Evolutionary conservation across 495 filamentous ascomycete species (phyloP).

Genomic region (Aspergillus saccharolyticus): DNA sequence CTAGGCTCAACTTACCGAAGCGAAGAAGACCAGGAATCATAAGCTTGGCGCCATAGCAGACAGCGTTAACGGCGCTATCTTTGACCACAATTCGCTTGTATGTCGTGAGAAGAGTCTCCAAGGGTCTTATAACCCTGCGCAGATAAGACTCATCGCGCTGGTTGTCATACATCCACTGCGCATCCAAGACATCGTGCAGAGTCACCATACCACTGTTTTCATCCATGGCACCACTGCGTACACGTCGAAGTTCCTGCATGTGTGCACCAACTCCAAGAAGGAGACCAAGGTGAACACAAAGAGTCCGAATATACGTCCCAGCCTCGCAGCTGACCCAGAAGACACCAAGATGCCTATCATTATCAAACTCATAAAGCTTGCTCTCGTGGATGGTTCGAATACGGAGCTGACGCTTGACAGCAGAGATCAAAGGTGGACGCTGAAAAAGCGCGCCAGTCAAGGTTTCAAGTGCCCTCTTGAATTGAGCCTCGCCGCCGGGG

Average conservation of each 20-base stretch:
- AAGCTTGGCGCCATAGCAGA: slow-evolving; percentile 96
- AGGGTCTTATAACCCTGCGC: slow-evolving; percentile 78
- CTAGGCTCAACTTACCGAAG: slow-evolving; percentile 55
- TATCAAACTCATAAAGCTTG: slow-evolving; percentile 94
- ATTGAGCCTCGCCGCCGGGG: slow-evolving; percentile 82
- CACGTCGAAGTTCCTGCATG: slow-evolving; percentile 97
- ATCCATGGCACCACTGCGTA: slow-evolving; percentile 89
- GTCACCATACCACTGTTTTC: slow-evolving; percentile 85
- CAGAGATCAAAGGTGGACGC: slow-evolving; percentile 92
- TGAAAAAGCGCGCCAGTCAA: slow-evolving; percentile 96
- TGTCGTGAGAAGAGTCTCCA: slow-evolving; percentile 83
- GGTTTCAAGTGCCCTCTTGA: slow-evolving; percentile 85
- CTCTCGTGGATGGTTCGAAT: slow-evolving; percentile 95
- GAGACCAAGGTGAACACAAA: slow-evolving; percentile 93
- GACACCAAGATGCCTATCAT: slow-evolving; percentile 93
- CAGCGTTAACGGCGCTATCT: slow-evolving; percentile 90
- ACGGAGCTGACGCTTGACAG: slow-evolving; percentile 96
- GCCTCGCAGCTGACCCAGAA: slow-evolving; percentile 99
- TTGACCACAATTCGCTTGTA: slow-evolving; percentile 98
- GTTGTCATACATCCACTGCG: slow-evolving; percentile 91
- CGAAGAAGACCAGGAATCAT: slow-evolving; percentile 94
- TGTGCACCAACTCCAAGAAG: slow-evolving; percentile 91
- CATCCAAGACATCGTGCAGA: slow-evolving; percentile 91
- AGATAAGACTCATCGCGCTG: slow-evolving; percentile 83
- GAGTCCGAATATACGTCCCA: slow-evolving; percentile 95